These are phyloP conservation scores for Ustilago shanxiensis DNA, from an alignment of 1,284 basidiomycete species.

Conservation along the genomic window DNA sequence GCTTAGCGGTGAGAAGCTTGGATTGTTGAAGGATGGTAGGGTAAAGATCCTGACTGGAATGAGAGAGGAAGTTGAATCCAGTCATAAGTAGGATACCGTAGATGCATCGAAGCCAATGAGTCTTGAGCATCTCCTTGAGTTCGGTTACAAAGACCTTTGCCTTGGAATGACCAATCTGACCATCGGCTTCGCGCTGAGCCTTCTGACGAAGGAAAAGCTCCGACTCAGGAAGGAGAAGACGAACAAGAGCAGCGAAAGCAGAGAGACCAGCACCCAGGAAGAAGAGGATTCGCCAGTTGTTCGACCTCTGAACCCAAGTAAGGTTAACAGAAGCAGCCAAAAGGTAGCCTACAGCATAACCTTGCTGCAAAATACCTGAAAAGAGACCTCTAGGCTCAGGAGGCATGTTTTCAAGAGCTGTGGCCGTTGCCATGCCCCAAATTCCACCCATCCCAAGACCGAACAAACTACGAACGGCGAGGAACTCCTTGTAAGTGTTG, in stretches of 20 bases:
- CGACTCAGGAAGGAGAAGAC: conserved; percentile 83
- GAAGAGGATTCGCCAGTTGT: conserved; percentile 73
- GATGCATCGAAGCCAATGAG: conserved; percentile 86
- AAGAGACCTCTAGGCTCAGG: conserved; percentile 86
- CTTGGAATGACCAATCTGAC: conserved; percentile 36
- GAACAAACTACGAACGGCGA: conserved; percentile 71
- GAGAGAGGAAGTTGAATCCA: conserved; percentile 87
- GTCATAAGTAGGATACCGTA: conserved; percentile 77
- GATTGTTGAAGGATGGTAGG: conserved; percentile 63
- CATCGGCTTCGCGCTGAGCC: conserved; percentile 66
- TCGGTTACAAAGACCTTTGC: conserved; percentile 82
- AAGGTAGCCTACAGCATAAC: conserved; percentile 76
- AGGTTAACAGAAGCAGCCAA: conserved; percentile 81
- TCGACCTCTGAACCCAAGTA: conserved; percentile 70
- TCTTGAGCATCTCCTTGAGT: conserved; percentile 80
- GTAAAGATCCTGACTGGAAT: conserved; percentile 65
- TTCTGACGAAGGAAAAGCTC: conserved; percentile 76
- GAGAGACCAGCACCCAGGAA: conserved; percentile 76
- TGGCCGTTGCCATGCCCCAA: conserved; percentile 56
- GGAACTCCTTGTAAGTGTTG: conserved; percentile 72
- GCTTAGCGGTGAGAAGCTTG: conserved; percentile 71
- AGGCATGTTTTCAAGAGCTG: conserved; percentile 88
- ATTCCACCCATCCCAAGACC: conserved; percentile 77
- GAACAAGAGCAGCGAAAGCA: conserved; percentile 79
- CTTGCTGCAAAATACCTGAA: conserved; percentile 86